These are phyloP conservation scores for Elsinoe necatrix DNA, from an alignment of 2,329 filamentous ascomycete species.

Conservation along the genomic window DNA sequence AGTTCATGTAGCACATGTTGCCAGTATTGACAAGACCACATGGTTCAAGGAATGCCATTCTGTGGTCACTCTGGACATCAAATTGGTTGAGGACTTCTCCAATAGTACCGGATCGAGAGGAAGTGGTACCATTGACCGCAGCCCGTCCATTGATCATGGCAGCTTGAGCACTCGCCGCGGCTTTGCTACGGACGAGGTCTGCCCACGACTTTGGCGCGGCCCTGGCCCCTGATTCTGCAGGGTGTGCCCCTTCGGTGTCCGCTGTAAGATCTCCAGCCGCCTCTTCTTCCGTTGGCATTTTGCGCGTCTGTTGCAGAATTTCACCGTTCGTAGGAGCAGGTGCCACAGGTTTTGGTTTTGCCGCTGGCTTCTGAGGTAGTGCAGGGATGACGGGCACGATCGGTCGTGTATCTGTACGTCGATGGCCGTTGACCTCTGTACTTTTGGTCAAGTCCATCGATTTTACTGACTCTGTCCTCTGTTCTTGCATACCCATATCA, in stretches of 20 bases:
- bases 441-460: slow-evolving; percentile 24
- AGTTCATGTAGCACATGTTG: slow-evolving; percentile 99
- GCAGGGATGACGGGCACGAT: slow-evolving; percentile 47
- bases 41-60: slow-evolving; percentile 78
- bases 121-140: slow-evolving; percentile 20
- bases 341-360: slow-evolving; percentile 33
- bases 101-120: slow-evolving; percentile 52
- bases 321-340: slow-evolving; percentile 17
- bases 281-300: slow-evolving; percentile 23
- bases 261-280: slow-evolving; percentile 19
- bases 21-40: slow-evolving; percentile 92
- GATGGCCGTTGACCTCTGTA: slow-evolving; percentile 25
- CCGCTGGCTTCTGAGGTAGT: slow-evolving; percentile 32
- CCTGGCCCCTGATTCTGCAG: slow-evolving; percentile 30
- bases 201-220: slow-evolving; percentile 54
- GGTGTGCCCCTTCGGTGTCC: slow-evolving; percentile 26
- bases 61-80: slow-evolving; percentile 54
- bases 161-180: slow-evolving; percentile 25
- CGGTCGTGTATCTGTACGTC: slow-evolving; percentile 36
- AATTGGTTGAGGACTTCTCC: slow-evolving; percentile 71
- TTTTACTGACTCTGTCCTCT: background rate
- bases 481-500: slow-evolving; percentile 30
- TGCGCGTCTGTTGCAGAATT: background rate
- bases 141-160: slow-evolving; percentile 27
- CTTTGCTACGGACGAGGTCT: slow-evolving; percentile 53